Evolutionary conservation across 257 asterid species (phyloP).

Genomic region (Apocynum venetum): DNA sequence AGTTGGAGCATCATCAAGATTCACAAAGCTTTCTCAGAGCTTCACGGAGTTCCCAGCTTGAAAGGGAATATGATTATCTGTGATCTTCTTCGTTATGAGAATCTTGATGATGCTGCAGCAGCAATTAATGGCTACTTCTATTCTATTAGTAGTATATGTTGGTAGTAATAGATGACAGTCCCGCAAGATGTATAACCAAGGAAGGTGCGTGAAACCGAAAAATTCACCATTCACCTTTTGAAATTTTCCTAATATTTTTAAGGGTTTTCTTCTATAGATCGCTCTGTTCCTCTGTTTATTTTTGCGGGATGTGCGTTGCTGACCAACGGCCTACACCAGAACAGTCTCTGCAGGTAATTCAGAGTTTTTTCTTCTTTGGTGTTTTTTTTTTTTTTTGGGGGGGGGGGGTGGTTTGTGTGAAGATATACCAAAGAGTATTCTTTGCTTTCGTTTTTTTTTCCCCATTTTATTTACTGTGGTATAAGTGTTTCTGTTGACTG

Average conservation of each 20-base stretch:
- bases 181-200: neutral
- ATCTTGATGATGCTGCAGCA: constrained; percentile 48
- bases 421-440: too few relatives aligned
- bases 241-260: neutral
- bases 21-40: constrained; percentile 22
- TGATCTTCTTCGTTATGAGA: constrained; percentile 14
- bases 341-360: too few relatives aligned
- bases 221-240: neutral
- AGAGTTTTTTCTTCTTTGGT: too few relatives aligned
- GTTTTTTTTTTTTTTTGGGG: too few relatives aligned
- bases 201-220: neutral
- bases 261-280: neutral
- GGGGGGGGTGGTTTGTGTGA: too few relatives aligned
- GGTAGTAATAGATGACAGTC: neutral
- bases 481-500: too few relatives aligned
- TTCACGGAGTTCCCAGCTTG: neutral
- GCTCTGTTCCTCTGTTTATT: too few relatives aligned
- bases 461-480: too few relatives aligned
- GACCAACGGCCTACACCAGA: too few relatives aligned
- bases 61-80: neutral
- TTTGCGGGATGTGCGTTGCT: too few relatives aligned
- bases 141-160: neutral
- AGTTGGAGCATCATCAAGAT: constrained; percentile 39
- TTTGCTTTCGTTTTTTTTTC: too few relatives aligned
- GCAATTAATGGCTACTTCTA: constrained; percentile 24